Evolutionary conservation across 2,329 filamentous ascomycete genomes (phyloP).

Genomic region (Neocucurbitaria cava): DNA sequence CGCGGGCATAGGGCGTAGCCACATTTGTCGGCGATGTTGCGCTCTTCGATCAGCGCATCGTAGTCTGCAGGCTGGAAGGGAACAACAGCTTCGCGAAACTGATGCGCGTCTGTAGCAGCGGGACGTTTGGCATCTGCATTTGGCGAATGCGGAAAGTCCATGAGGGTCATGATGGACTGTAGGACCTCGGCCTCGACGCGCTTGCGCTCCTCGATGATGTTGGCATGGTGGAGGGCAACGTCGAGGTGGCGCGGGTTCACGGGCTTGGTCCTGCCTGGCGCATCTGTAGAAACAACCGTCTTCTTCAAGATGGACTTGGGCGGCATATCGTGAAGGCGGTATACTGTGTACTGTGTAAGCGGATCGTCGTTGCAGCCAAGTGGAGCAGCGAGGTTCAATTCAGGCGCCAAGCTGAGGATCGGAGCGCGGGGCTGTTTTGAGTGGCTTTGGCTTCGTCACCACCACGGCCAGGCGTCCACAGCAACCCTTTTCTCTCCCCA

Average conservation of each 20-base stretch:
- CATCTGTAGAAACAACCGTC: constrained; percentile 21
- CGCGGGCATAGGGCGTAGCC: constrained; percentile 82
- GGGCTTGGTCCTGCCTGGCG: constrained; percentile 29
- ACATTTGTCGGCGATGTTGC: constrained; percentile 82
- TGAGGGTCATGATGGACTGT: constrained; percentile 73
- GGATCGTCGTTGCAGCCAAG: neutral
- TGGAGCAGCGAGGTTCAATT: constrained; percentile 8
- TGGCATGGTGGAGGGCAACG: constrained; percentile 81
- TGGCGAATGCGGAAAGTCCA: constrained; percentile 65
- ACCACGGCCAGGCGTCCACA: constrained; percentile 16
- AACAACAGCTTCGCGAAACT: constrained; percentile 71
- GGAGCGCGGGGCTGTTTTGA: constrained; percentile 26
- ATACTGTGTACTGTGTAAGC: no score
- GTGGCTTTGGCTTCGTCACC: constrained; percentile 25
- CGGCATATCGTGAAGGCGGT: constrained; percentile 33
- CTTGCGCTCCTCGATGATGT: constrained; percentile 81
- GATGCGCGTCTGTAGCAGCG: constrained; percentile 64
- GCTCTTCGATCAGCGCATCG: constrained; percentile 85
- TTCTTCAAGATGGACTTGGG: constrained; percentile 58
- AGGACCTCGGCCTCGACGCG: constrained; percentile 77
- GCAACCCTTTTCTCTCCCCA: constrained; percentile 16
- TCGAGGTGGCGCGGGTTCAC: constrained; percentile 57
- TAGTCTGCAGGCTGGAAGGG: constrained; percentile 89
- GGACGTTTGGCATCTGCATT: constrained; percentile 61
- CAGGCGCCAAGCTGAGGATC: constrained; percentile 17